phyloP scores from a whole-genome alignment of 495 filamentous ascomycete species.

The Tuber calosporum region DNA sequence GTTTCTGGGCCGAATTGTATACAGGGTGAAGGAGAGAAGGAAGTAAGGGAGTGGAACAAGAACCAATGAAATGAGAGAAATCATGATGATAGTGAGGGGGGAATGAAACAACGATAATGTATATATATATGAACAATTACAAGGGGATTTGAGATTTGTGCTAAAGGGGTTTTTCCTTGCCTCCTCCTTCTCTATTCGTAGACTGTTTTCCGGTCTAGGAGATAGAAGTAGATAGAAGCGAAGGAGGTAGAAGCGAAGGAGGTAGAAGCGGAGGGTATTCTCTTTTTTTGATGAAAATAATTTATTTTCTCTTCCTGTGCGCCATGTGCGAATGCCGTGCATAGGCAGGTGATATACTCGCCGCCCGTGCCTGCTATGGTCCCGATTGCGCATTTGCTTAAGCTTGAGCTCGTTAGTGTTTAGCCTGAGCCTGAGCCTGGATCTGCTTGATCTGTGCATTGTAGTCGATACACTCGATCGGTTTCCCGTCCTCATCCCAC shows the following conservation, averaged over 20 bases:
- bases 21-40: background rate
- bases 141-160: background rate
- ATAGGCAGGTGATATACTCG: too few relatives aligned
- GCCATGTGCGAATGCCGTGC: background rate
- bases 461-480: conserved; percentile 10
- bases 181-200: background rate
- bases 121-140: background rate
- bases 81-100: background rate
- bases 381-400: background rate
- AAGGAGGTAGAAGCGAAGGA: background rate
- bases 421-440: background rate
- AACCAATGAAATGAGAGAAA: background rate
- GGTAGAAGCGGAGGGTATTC: background rate
- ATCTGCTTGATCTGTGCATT: background rate
- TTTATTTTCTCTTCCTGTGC: background rate
- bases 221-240: background rate
- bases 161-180: background rate
- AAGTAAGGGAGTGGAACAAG: background rate
- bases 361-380: too few relatives aligned
- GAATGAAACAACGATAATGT: background rate
- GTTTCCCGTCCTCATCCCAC: conserved; percentile 26
- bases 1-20: background rate
- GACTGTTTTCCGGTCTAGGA: background rate
- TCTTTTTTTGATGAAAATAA: background rate
- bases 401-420: background rate